phyloP scores from a whole-genome alignment of 2,329 filamentous ascomycete species.

The Venturia nashicola region DNA sequence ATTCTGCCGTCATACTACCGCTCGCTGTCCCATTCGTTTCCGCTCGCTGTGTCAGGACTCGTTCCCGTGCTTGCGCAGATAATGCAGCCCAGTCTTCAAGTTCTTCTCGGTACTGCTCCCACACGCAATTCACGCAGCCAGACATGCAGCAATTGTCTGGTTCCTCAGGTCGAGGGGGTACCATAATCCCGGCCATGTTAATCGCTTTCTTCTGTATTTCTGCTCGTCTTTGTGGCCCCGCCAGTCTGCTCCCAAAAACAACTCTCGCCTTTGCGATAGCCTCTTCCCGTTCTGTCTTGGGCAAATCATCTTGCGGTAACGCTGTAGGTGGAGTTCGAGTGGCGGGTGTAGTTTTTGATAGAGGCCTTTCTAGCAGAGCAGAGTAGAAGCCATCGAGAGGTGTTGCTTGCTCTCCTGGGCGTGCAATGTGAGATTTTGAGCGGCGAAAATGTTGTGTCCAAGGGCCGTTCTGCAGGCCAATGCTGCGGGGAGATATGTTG shows the following conservation, averaged over 20 bases:
- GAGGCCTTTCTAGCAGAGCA: constrained; percentile 20
- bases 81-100: constrained; percentile 75
- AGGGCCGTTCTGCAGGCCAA: constrained; percentile 22
- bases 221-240: constrained; percentile 58
- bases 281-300: constrained; percentile 37
- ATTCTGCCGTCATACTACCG: constrained; percentile 23
- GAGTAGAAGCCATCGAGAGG: constrained; percentile 27
- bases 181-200: constrained; percentile 62
- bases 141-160: constrained; percentile 99
- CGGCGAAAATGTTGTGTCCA: constrained; percentile 20
- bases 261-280: constrained; percentile 49
- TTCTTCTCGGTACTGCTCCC: constrained; percentile 84
- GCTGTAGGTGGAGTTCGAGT: constrained; percentile 21
- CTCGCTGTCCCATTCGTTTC: constrained; percentile 21
- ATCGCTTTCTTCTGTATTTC: constrained; percentile 47
- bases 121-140: constrained; percentile 94
- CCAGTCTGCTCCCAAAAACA: constrained; percentile 70
- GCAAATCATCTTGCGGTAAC: constrained; percentile 22
- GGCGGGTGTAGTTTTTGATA: constrained; percentile 18
- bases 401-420: constrained; percentile 24
- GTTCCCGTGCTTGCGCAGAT: constrained; percentile 48
- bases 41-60: constrained; percentile 25
- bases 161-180: constrained; percentile 76
- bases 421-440: constrained; percentile 23
- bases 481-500: constrained; percentile 7